These are phyloP conservation scores for Penicillium salamii DNA, from an alignment of 495 filamentous ascomycete genomes.

Conservation along the genomic window DNA sequence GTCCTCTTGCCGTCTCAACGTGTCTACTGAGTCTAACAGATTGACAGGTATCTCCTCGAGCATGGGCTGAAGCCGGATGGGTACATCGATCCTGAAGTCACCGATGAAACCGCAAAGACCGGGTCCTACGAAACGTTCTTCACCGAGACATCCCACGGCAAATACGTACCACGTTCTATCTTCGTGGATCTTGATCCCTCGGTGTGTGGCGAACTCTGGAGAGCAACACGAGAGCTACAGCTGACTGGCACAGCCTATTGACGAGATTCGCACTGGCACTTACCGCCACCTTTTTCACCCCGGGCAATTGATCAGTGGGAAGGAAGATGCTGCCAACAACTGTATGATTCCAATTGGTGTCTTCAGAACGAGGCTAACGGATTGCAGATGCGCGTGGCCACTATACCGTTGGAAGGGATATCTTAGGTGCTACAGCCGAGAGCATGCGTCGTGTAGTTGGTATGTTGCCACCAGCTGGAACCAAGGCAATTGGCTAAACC, in stretches of 20 bases:
- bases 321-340: constrained; percentile 94
- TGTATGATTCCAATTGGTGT: constrained; percentile 37
- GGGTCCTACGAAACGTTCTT: constrained; percentile 90
- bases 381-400: constrained; percentile 77
- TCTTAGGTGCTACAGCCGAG: constrained; percentile 79
- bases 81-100: constrained; percentile 57
- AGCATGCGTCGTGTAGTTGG: constrained; percentile 80
- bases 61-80: constrained; percentile 83
- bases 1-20: constrained; percentile 41
- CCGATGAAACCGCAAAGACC: constrained; percentile 56
- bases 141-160: constrained; percentile 79
- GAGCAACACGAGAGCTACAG: background rate
- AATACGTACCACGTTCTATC: constrained; percentile 88
- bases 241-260: constrained; percentile 58
- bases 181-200: constrained; percentile 88
- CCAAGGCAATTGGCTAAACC: background rate
- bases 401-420: constrained; percentile 91
- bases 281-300: constrained; percentile 90
- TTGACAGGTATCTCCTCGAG: constrained; percentile 78
- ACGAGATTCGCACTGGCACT: constrained; percentile 81
- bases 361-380: constrained; percentile 21
- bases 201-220: constrained; percentile 35
- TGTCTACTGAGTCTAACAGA: background rate
- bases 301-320: constrained; percentile 82
- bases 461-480: constrained; percentile 31